Conservation (phyloP, 768 basidiomycete species). For the Mycena albidolilacea region DNA sequence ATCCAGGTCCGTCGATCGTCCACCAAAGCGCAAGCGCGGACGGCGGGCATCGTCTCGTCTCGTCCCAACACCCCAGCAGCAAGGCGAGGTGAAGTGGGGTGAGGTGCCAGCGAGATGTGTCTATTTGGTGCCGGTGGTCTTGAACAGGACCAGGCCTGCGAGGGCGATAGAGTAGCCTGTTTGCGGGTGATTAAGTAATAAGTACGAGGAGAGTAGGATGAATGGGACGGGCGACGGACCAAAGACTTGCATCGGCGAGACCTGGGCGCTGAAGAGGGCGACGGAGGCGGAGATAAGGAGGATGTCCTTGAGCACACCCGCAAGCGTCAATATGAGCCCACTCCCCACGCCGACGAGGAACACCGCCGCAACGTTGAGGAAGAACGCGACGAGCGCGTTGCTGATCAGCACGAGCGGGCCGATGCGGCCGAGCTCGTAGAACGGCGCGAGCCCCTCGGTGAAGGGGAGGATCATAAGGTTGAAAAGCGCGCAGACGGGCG, state of each 20-base stretch:
- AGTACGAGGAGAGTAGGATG: background rate
- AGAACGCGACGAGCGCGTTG: slow-evolving; percentile 91
- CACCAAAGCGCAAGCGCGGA: too few species aligned
- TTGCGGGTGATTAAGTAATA: background rate
- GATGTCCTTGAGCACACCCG: slow-evolving; percentile 98
- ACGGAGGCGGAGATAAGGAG: slow-evolving; percentile 94
- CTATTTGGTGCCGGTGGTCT: slow-evolving; percentile 72
- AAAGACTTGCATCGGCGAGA: slow-evolving; percentile 89
- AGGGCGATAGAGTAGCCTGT: slow-evolving; percentile 91
- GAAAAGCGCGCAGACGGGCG: slow-evolving; percentile 93
- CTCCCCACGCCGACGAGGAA: slow-evolving; percentile 93
- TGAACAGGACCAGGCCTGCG: slow-evolving; percentile 88
- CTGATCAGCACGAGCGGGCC: slow-evolving; percentile 81
- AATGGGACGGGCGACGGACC: slow-evolving; percentile 58
- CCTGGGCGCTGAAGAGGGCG: slow-evolving; percentile 82
- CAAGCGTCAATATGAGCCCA: slow-evolving; percentile 91
- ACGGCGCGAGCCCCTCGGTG: slow-evolving; percentile 92
- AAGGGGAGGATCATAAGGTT: slow-evolving; percentile 91
- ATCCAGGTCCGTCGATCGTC: too few species aligned
- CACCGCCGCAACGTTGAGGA: slow-evolving; percentile 93
- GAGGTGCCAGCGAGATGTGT: background rate
- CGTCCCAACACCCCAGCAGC: background rate
- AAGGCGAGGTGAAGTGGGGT: too few species aligned
- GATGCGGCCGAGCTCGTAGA: slow-evolving; percentile 76
- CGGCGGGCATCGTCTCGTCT: too few species aligned